phyloP scores from a whole-genome alignment of 495 filamentous ascomycete species.

The Tuber magnatum region DNA sequence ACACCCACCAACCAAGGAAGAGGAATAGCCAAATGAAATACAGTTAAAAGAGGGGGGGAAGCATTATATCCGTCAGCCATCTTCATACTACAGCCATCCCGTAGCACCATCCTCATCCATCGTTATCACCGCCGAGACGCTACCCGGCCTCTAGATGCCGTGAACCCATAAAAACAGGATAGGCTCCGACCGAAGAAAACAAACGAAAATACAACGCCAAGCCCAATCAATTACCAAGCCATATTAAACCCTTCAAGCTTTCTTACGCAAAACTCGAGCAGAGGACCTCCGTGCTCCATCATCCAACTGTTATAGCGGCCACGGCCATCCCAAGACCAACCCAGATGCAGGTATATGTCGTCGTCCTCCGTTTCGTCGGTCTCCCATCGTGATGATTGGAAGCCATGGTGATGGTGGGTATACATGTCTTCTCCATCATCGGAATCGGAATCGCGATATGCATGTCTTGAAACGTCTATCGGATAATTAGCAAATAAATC shows the following conservation, averaged over 20 bases:
- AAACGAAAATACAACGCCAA: constrained; percentile 9
- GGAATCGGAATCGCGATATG: constrained; percentile 35
- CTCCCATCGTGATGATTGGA: constrained; percentile 18
- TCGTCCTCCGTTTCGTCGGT: constrained; percentile 32
- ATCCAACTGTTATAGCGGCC: constrained; percentile 22
- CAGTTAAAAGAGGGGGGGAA: neutral
- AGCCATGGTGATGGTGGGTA: neutral
- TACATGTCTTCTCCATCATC: constrained; percentile 22
- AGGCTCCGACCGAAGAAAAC: neutral
- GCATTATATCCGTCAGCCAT: neutral
- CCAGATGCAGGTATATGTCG: constrained; percentile 19
- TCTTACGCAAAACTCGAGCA: constrained; percentile 34
- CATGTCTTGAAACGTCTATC: constrained; percentile 37
- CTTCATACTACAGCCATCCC: neutral
- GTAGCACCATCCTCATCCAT: neutral
- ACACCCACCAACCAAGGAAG: neutral
- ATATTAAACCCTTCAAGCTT: constrained; percentile 33
- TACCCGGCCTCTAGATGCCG: neutral
- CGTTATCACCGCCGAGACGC: neutral
- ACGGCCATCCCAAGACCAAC: constrained; percentile 29
- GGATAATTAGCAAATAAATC: constrained; percentile 12
- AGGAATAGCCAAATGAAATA: neutral
- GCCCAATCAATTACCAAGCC: constrained; percentile 22
- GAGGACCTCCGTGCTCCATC: constrained; percentile 26
- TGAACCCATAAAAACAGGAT: constrained; percentile 7